A percentile compares a stretch with the other conserved stretches of the same genome.
Evolutionary conservation across 2,329 filamentous ascomycete genomes (phyloP).

Genomic region (Diaporthe humulicola): DNA sequence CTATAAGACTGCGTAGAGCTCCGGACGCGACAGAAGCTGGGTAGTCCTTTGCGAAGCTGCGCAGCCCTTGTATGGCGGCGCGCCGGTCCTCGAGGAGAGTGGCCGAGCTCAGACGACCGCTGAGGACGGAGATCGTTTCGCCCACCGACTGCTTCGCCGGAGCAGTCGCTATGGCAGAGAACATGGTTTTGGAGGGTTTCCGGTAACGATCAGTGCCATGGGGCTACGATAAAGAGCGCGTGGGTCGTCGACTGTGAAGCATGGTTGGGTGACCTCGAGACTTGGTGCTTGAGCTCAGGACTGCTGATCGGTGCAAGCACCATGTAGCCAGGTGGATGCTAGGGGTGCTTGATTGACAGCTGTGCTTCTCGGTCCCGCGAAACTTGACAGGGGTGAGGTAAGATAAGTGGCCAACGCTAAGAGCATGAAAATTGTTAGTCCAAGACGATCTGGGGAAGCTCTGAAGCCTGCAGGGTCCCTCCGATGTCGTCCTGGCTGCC

Average conservation of each 20-base stretch:
- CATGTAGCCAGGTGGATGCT: conserved; percentile 20
- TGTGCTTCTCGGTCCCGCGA: conserved; percentile 30
- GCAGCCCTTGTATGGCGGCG: conserved; percentile 90
- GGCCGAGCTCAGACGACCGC: conserved; percentile 87
- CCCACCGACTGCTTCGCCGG: conserved; percentile 96
- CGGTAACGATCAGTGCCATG: conserved; percentile 33
- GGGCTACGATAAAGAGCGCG: conserved; percentile 26
- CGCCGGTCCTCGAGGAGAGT: conserved; percentile 95
- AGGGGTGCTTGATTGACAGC: conserved; percentile 22
- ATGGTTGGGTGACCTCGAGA: conserved; percentile 8
- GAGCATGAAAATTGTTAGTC: conserved; percentile 14
- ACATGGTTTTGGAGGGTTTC: conserved; percentile 59
- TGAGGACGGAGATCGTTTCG: conserved; percentile 92
- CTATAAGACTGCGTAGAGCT: conserved; percentile 89
- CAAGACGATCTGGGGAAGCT: conserved; percentile 32
- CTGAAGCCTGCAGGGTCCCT: conserved; percentile 7
- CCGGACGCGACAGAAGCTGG: conserved; percentile 96
- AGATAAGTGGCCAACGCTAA: conserved; percentile 1
- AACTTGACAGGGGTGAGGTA: conserved; percentile 8
- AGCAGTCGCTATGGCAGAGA: conserved; percentile 73
- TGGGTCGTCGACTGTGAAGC: conserved; percentile 20
- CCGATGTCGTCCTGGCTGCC: conserved; percentile 30
- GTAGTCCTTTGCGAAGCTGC: conserved; percentile 96
- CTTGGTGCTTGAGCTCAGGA: not conserved
- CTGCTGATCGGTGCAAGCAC: conserved; percentile 21